Percentiles rank a stretch among this genome's conserved stretches.
These are phyloP conservation scores for Lathyrus sativus DNA, from an alignment of 306 rosid species.

Conservation along the genomic window DNA sequence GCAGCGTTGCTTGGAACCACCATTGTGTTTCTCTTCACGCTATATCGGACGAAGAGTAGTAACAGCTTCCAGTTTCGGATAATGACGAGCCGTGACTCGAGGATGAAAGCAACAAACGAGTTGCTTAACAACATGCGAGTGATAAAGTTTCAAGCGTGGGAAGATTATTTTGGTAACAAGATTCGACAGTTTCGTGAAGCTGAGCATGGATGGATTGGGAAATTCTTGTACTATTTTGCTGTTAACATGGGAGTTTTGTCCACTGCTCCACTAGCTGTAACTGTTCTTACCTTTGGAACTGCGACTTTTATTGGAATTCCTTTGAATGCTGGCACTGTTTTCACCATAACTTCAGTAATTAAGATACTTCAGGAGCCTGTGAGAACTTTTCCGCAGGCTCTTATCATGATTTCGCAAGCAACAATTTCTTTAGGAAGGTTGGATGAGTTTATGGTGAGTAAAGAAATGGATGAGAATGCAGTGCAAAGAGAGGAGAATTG, in stretches of 20 bases:
- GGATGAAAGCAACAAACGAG: constrained; percentile 89
- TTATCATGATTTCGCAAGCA: constrained; percentile 75
- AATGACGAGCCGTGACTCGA: constrained; percentile 73
- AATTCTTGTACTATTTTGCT: constrained; percentile 71
- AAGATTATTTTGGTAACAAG: constrained; percentile 67
- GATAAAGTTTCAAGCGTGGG: constrained; percentile 94
- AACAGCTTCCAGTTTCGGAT: constrained; percentile 59
- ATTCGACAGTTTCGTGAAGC: constrained; percentile 56
- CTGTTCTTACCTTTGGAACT: constrained; percentile 67
- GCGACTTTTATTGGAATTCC: constrained; percentile 59
- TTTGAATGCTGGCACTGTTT: constrained; percentile 66
- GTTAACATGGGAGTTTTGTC: constrained; percentile 52
- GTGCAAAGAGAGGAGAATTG: constrained; percentile 58
- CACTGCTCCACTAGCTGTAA: constrained; percentile 53
- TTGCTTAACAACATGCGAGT: constrained; percentile 80
- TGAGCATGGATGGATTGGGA: constrained; percentile 73
- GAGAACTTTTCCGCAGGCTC: constrained; percentile 77
- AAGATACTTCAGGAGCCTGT: constrained; percentile 82
- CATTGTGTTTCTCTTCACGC: constrained; percentile 46
- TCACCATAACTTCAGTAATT: constrained; percentile 72
- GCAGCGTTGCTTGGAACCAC: constrained; percentile 54
- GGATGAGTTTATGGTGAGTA: constrained; percentile 66
- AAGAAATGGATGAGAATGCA: constrained; percentile 56
- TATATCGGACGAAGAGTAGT: constrained; percentile 48
- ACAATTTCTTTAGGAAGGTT: constrained; percentile 72